Percentiles rank a stretch among this genome's conserved stretches.
These are phyloP conservation scores for Hymenoscyphus albidus DNA, from an alignment of 2,329 filamentous ascomycete genomes.

Conservation along the genomic window DNA sequence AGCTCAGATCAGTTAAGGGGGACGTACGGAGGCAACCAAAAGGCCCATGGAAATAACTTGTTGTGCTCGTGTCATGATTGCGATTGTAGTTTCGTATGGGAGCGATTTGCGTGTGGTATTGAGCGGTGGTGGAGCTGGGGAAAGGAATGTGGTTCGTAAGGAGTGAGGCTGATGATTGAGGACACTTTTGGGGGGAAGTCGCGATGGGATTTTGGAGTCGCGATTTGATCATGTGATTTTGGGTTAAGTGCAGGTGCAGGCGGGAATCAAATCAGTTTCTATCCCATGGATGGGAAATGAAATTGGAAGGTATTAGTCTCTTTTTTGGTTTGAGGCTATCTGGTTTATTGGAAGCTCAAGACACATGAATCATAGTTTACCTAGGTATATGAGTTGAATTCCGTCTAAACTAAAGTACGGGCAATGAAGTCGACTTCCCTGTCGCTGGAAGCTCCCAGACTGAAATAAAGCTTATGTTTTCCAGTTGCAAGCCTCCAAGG, in stretches of 20 bases:
- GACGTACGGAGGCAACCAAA: slow-evolving; percentile 75
- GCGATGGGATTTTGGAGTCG: slow-evolving; percentile 9
- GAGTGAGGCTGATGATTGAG: slow-evolving; percentile 18
- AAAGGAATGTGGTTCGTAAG: slow-evolving; percentile 34
- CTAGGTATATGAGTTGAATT: too few relatives aligned
- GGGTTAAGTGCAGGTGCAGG: neutral
- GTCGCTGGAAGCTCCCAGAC: too few relatives aligned
- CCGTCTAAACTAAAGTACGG: too few relatives aligned
- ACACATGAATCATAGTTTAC: too few relatives aligned
- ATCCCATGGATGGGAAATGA: too few relatives aligned
- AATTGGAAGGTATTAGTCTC: too few relatives aligned
- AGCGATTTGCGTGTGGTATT: neutral
- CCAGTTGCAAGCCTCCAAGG: too few relatives aligned
- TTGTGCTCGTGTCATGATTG: slow-evolving; percentile 85
- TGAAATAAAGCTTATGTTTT: too few relatives aligned
- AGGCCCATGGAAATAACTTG: slow-evolving; percentile 87
- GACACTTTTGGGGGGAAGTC: slow-evolving; percentile 11
- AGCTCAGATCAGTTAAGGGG: slow-evolving; percentile 13
- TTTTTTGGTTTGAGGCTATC: too few relatives aligned
- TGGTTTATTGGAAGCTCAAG: too few relatives aligned
- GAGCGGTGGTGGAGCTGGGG: slow-evolving; percentile 11
- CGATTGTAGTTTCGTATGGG: slow-evolving; percentile 6
- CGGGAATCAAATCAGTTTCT: too few relatives aligned
- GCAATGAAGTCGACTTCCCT: too few relatives aligned
- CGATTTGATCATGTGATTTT: slow-evolving; percentile 12